These are phyloP conservation scores for Backusella westeae DNA, from an alignment of 192 early-diverging fungal species.

Conservation along the genomic window DNA sequence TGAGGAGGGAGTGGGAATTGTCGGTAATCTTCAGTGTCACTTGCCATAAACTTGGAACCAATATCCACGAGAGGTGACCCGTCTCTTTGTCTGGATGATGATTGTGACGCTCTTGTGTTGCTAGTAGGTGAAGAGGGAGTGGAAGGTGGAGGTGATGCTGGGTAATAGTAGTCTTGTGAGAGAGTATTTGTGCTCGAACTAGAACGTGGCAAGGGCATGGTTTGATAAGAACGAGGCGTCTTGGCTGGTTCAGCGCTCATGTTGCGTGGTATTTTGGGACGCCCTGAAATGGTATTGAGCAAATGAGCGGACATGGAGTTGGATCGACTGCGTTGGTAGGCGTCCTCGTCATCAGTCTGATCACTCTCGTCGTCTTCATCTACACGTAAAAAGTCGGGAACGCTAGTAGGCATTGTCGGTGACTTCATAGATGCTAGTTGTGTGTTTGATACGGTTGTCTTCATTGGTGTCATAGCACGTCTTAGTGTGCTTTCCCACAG, in stretches of 20 bases:
- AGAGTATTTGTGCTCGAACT: slow-evolving; percentile 1
- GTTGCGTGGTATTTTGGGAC: slow-evolving; percentile 4
- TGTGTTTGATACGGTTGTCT: slow-evolving; percentile 40
- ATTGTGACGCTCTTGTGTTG: slow-evolving; percentile 32
- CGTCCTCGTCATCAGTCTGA: slow-evolving; percentile 30
- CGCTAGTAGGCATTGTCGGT: slow-evolving; percentile 12
- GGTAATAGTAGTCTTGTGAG: slow-evolving; percentile 33
- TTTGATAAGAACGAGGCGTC: neutral
- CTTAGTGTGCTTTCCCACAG: slow-evolving; percentile 84
- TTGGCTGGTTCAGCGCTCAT: neutral
- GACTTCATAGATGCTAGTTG: slow-evolving; percentile 33
- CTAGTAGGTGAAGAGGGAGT: slow-evolving; percentile 55
- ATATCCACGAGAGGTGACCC: slow-evolving; percentile 51
- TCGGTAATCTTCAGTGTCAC: slow-evolving; percentile 28
- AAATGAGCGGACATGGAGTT: slow-evolving; percentile 11
- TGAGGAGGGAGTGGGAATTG: slow-evolving; percentile 29
- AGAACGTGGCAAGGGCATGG: slow-evolving; percentile 10
- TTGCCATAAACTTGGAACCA: slow-evolving; percentile 50
- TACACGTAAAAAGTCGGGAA: slow-evolving; percentile 16
- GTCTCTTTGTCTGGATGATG: slow-evolving; percentile 43
- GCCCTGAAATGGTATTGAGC: neutral
- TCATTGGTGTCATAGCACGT: slow-evolving; percentile 37
- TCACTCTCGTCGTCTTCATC: slow-evolving; percentile 33
- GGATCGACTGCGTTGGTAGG: slow-evolving; percentile 28
- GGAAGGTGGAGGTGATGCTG: slow-evolving; percentile 55